phyloP scores from a whole-genome alignment of 1,139 yeast genomes.

The Torulaspora pretoriensis region DNA sequence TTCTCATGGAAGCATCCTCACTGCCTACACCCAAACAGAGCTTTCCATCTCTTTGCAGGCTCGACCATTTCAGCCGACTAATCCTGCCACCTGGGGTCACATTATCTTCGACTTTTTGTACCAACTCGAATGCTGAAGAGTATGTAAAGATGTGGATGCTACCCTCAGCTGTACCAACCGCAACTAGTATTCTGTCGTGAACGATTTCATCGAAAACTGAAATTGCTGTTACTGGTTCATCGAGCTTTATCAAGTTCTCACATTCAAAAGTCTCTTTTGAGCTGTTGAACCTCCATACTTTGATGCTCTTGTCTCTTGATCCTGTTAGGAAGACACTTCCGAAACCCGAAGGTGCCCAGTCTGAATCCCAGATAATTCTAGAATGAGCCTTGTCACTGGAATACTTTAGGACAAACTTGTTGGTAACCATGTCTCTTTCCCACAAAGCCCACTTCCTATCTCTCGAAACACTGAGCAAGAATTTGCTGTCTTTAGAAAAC shows the following conservation, averaged over 20 bases:
- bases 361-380: slow-evolving; percentile 93
- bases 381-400: slow-evolving; percentile 72
- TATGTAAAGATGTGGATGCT: slow-evolving; percentile 39
- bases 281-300: slow-evolving; percentile 55
- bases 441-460: slow-evolving; percentile 85
- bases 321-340: slow-evolving; percentile 64
- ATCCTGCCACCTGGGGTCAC: slow-evolving; percentile 60
- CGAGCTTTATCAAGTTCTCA: slow-evolving; percentile 39
- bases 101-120: slow-evolving; percentile 37
- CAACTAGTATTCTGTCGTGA: slow-evolving; percentile 41
- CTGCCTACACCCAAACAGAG: slow-evolving; percentile 61
- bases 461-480: slow-evolving; percentile 76
- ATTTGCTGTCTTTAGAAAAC: slow-evolving; percentile 68
- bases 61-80: slow-evolving; percentile 54
- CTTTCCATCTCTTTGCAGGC: slow-evolving; percentile 24
- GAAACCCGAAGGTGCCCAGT: slow-evolving; percentile 59
- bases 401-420: slow-evolving; percentile 42
- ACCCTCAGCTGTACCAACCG: slow-evolving; percentile 76
- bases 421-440: slow-evolving; percentile 46
- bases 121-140: slow-evolving; percentile 30
- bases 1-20: slow-evolving; percentile 62
- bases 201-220: slow-evolving; percentile 44
- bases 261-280: slow-evolving; percentile 29
- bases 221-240: slow-evolving; percentile 68
- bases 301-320: slow-evolving; percentile 79